A percentile compares a stretch with the other conserved stretches of the same genome.
Evolutionary conservation across 768 basidiomycete genomes (phyloP).

Genomic region (Heimioporus sp.): DNA sequence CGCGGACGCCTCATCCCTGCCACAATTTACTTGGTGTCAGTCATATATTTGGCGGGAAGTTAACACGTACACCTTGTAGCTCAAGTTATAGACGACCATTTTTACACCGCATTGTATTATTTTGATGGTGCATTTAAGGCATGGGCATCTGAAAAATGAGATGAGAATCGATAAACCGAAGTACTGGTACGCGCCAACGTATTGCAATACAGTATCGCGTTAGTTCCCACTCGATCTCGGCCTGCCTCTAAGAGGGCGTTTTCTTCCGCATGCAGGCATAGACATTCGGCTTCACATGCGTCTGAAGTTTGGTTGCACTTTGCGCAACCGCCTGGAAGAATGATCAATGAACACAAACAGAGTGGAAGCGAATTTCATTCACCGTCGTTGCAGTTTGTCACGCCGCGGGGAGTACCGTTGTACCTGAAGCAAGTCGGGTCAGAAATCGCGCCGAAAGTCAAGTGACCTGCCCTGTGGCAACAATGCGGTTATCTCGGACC

Average conservation of each 20-base stretch:
- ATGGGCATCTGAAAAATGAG: conserved; percentile 74
- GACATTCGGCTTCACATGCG: conserved; percentile 65
- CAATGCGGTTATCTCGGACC: conserved; percentile 77
- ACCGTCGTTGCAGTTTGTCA: conserved; percentile 73
- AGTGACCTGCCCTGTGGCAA: conserved; percentile 67
- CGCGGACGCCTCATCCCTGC: conserved; percentile 83
- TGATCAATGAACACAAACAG: conserved; percentile 41
- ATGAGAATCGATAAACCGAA: conserved; percentile 1
- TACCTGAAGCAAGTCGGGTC: conserved; percentile 51
- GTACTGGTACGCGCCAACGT: conserved; percentile 57
- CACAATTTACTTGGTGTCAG: conserved; percentile 1
- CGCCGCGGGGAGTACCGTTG: conserved; percentile 92
- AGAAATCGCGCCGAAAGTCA: conserved; percentile 1
- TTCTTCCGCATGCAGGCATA: conserved; percentile 97
- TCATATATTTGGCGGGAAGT: neutral
- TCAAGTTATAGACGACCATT: conserved; percentile 91
- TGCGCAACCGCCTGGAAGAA: conserved; percentile 83
- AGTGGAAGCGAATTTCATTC: neutral
- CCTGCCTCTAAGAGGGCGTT: conserved; percentile 96
- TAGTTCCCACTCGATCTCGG: conserved; percentile 78
- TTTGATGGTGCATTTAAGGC: conserved; percentile 94
- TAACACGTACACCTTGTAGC: conserved; percentile 85
- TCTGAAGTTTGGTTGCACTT: conserved; percentile 64
- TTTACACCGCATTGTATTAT: conserved; percentile 94
- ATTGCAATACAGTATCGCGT: conserved; percentile 94